Evolutionary conservation across 495 filamentous ascomycete species (phyloP).

Genomic region (Hypoxylon intermedium): DNA sequence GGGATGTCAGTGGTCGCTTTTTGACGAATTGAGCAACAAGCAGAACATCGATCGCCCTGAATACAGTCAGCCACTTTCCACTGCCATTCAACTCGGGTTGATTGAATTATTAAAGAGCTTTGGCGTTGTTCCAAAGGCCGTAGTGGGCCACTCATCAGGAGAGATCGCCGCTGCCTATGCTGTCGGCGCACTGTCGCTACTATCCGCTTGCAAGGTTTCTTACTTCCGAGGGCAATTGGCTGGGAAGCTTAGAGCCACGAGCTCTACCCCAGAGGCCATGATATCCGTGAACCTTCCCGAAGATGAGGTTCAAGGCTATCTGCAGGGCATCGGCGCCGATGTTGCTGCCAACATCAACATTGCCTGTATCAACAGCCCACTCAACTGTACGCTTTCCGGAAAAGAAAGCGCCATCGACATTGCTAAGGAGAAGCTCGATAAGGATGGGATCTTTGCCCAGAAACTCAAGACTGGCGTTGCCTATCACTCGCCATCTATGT

Average conservation of each 20-base stretch:
- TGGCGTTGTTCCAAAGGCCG: constrained; percentile 53
- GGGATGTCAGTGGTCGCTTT: constrained; percentile 44
- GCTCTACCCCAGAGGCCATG: constrained; percentile 49
- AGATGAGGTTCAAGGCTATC: constrained; percentile 29
- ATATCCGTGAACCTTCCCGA: constrained; percentile 49
- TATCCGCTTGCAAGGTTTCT: constrained; percentile 55
- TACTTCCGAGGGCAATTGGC: constrained; percentile 48
- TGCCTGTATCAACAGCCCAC: constrained; percentile 59
- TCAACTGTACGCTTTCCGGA: constrained; percentile 55
- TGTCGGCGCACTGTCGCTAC: constrained; percentile 48
- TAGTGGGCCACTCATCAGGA: constrained; percentile 67
- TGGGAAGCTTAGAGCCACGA: constrained; percentile 29
- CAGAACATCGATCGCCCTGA: constrained; percentile 47
- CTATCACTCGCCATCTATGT: constrained; percentile 55
- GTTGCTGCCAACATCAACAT: constrained; percentile 39
- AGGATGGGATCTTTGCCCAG: constrained; percentile 53
- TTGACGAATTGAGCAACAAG: constrained; percentile 32
- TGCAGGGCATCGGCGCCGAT: constrained; percentile 30
- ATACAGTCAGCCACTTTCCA: constrained; percentile 54
- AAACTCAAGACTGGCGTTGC: constrained; percentile 49
- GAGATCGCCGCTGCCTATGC: constrained; percentile 62
- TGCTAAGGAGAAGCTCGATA: constrained; percentile 40
- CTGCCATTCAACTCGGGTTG: constrained; percentile 56
- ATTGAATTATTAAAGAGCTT: constrained; percentile 59
- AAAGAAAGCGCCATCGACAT: constrained; percentile 44